Evolutionary conservation across 2,329 filamentous ascomycete genomes (phyloP), one percentile per base, ranked within the genome.

Genomic region (Botrytis tulipae): DNA sequence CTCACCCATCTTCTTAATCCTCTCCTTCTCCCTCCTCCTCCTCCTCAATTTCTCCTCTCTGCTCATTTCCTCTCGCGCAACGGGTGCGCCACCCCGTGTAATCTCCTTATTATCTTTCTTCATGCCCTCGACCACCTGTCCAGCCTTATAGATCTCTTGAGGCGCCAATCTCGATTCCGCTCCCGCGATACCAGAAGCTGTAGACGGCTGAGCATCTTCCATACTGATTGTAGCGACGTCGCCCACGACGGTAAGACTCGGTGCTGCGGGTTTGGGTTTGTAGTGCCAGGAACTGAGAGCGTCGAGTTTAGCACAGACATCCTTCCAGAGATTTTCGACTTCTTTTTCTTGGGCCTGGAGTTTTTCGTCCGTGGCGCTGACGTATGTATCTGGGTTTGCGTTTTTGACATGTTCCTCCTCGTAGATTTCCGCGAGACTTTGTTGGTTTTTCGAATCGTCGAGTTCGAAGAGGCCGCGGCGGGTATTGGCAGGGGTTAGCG

Each of bases 271-370:
- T 84, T 95, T 97, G 71, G 96, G 96, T 83, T 93, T 95, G 88
- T 97, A 98, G 84, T 98, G 93, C 91, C 94, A 97, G 82, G 93
- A 97, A 83, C 91, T 95, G 76, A 99, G 89, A 40, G 93, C 90
- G 83, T 99, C 96, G 72, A 99, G 90, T 76, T 93, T 93, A 63
- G 88, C 88, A 79, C 88, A 91, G 71, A 98, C 87, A 51, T 93
- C 91, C 78, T 90, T 92, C 94, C 96, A 99, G 79, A 98, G 85
- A 44, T 86, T 86, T 79, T 92, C 90, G 71, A 98, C 92, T 81
- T 97, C 94, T 74, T 89, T 87, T 83, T 98, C 94, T 79, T 97
- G 93, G 75, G 91, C 92, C 77, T 89, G 89, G 37, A 94, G 84
- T 83, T 95, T 95, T 83, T 96, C 93, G 79, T 97, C 93, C 48